Base-by-base conservation (phyloP, 2,329 filamentous ascomycete species). In the Penicillium sp. region DNA sequence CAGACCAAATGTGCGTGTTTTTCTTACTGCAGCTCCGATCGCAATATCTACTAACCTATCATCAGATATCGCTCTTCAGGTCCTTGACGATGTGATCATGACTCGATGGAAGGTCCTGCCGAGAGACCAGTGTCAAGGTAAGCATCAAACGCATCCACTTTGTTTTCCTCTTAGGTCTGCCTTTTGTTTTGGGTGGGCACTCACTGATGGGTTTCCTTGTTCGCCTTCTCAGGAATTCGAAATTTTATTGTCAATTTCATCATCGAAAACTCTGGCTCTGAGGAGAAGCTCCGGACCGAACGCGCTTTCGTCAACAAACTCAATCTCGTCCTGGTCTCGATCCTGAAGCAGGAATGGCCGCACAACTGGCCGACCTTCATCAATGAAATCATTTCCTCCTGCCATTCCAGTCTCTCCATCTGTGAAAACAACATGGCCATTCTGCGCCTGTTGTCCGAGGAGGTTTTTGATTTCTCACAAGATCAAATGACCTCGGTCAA, bases 391-490 rank as follows among this genome's bases (percentile, higher is more conserved):
- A 92, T 99, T 67, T 89, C 91, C 22, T 93, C 94, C 53, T 97
- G 92, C 77, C 92, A 96, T 73, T 93, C 90, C 65, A 97, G 89
- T 76, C 81, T 99, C 51, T 94, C 93, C 35, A 95, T 99, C 67
- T 99, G 95, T 84, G 94, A 99, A 79, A 99, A 99, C 81, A 99
- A 99, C 82, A 99, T 99, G 94, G 92, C 90, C 62, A 97, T 99
- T 67, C 84, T 99, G 65, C 88, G 94, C 57, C 80, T 99, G 67
- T 84, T 99, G 44, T 99, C 94, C 6, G 94, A 99, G 75, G 94
- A 99, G 75, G 93, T 99, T 35, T 99, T 99, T 71, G 94, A 99
- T 79, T 99, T 95, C 76, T 99, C 94, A 1, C 91, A 93, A 61
- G 94, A 99, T 71, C 91, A 97, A 74, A 97, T 99, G 93, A 99